Percentiles rank a stretch among this genome's conserved stretches.
These are phyloP conservation scores for Pythium rhizo-oryzae DNA, from an alignment of 352 stramenopile species.

Conservation along the genomic window DNA sequence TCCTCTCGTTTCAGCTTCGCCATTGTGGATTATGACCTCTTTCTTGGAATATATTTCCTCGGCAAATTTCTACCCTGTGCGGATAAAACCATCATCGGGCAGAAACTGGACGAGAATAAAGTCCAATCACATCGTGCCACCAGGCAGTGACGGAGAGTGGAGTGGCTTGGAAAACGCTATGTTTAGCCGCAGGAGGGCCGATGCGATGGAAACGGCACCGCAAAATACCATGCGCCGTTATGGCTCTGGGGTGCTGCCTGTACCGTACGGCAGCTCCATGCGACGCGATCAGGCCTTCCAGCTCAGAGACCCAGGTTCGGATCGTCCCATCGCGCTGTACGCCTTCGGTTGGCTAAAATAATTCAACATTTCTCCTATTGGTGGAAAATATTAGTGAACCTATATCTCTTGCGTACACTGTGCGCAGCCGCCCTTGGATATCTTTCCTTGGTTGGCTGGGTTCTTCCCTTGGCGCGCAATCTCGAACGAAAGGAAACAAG, in stretches of 20 bases:
- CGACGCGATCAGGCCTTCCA: not conserved
- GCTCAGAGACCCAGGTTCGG: not conserved
- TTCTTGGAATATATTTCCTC: not conserved
- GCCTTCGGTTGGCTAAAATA: slow-evolving; percentile 20
- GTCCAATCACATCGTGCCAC: slow-evolving; percentile 27
- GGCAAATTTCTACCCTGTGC: slow-evolving; percentile 5
- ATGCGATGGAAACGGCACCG: not conserved
- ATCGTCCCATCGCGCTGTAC: slow-evolving; percentile 25
- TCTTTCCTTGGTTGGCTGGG: slow-evolving; percentile 14
- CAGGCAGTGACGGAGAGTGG: slow-evolving; percentile 8
- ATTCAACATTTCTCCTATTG: not conserved
- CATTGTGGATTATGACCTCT: not conserved
- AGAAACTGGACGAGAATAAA: slow-evolving; percentile 30
- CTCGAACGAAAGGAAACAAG: slow-evolving; percentile 18
- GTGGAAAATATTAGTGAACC: not conserved
- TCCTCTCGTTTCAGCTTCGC: not conserved
- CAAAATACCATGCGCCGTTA: slow-evolving; percentile 1
- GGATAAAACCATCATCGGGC: slow-evolving; percentile 7
- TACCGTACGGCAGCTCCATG: not conserved
- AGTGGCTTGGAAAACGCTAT: slow-evolving; percentile 2
- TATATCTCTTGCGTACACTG: slow-evolving; percentile 12
- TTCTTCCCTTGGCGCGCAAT: slow-evolving; percentile 20
- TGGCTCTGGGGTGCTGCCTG: not conserved
- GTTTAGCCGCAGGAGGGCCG: slow-evolving; percentile 11
- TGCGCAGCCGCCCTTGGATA: not conserved